Evolutionary conservation across 371 early-diverging fungal species (phyloP), one percentile per base, ranked within the genome.

Genomic region (Mortierella sp.): DNA sequence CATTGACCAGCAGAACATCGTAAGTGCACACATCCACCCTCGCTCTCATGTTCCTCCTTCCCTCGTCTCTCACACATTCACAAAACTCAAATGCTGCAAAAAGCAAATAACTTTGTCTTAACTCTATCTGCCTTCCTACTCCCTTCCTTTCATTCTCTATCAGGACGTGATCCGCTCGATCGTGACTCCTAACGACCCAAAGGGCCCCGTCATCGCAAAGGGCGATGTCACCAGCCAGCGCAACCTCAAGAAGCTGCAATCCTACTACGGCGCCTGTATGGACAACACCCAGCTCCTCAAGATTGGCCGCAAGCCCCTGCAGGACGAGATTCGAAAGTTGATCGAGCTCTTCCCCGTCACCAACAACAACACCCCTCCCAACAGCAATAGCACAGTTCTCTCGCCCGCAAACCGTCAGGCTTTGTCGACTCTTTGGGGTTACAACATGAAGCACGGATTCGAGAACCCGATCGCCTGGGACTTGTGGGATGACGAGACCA

Each of bases 201-300:
- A 77, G 11, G 52, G 66, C 2, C 66, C 70, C 9, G 24, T 47
- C 55, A 29, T 65, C 40, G 50, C 69, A 64, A 64, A 69, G 47
- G 70, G 66, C 50, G 73, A 77, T 26, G 9, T 31, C 16, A 40
- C 58, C 16, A 47, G 53, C 19, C 41, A 45, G 39, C 68, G 70
- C 41, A 68, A 63, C 45, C 73, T 73, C 66, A 68, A 73, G 37
- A 78, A 78, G 29, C 73, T 78, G 9, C 73, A 73, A 13, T 43
- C 65, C n/a, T 78, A 52, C 66, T 78, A 78, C n/a, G 66, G 79
- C 24, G 73, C 79, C 41, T 78, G 79, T 58, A 73, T 78, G 73
- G 73, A 78, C 16, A 44, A 78, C 19, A 24, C 44, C 16, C 79
- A 39, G 3, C 70, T 78, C 7, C 16, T n/a, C 26, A 72, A 55